Conservation (phyloP, 441 rosid genomes). For the Pelargonium citronellum region DNA sequence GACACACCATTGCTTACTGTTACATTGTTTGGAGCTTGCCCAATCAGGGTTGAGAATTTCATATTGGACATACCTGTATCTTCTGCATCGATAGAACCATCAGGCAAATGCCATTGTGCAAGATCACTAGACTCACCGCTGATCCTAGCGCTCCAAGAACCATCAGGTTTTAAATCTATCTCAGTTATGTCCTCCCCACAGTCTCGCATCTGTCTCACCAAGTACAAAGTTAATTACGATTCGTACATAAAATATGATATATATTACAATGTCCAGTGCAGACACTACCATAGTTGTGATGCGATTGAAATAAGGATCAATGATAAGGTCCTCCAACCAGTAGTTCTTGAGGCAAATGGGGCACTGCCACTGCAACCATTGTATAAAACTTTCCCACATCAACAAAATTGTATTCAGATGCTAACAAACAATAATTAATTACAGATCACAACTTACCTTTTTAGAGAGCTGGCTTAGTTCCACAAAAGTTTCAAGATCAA, state of each 20-base stretch:
- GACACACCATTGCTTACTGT: conserved; percentile 27
- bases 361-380: conserved; percentile 10
- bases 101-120: conserved; percentile 27
- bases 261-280: background rate
- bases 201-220: conserved; percentile 23
- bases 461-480: conserved; percentile 8
- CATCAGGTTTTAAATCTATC: conserved; percentile 31
- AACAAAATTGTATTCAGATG: background rate
- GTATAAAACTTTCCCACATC: background rate
- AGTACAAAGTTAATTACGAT: background rate
- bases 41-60: conserved; percentile 13
- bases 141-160: conserved; percentile 28
- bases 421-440: background rate
- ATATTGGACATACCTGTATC: conserved; percentile 12
- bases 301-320: conserved; percentile 27
- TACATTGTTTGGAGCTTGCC: conserved; percentile 15
- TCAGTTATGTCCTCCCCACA: conserved; percentile 29
- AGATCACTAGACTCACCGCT: conserved; percentile 20
- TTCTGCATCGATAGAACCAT: conserved; percentile 17
- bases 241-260: background rate
- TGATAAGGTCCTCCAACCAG: conserved; percentile 17
- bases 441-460: background rate
- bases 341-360: conserved; percentile 15
- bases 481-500: conserved; percentile 13
- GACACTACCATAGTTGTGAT: conserved; percentile 26